Base-by-base conservation (phyloP, 148 eudicot species). In the Rhododendron griersonianum region DNA sequence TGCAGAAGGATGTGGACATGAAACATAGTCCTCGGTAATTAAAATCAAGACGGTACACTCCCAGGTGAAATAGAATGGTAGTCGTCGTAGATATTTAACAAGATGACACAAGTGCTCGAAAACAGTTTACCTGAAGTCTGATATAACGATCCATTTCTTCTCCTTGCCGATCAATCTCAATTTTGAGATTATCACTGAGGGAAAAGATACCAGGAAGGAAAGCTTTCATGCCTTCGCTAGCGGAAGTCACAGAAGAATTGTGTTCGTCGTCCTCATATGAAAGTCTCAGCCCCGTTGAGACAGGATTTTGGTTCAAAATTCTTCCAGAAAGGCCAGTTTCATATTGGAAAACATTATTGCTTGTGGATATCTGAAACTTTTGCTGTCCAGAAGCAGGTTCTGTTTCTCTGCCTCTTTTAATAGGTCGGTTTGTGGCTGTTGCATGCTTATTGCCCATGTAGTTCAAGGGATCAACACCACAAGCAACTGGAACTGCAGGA, bases 211-310 rank as follows among this genome's bases (percentile, higher is more conserved):
- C 89, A 71, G 90, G 87, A 81, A 87, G 77, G 69, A 86, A 84
- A 79, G 41, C 69, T 88, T 81, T 86, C 71, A 78, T 77, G 86
- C 87, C 86, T 53, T 89, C 91, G 23, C 89, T 69, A 81, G 91
- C 71, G 80, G 90, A 92, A 39, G 93, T 86, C 81, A 90, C 39
- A 19, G 92, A 89, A 44, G 92, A 90, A 61, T 92, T 90, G 81
- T 83, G 90, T 50, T 92, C 93, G 41, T 90, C 92, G 25, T 90
- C 91, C 87, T 89, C 93, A 21, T 89, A 90, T 13, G 93, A 89
- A 73, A 92, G 89, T 75, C 50, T 90, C 78, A 92, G 89, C 65
- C 92, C 93, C 80, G 92, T 90, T 18, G 93, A 90, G 37, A 92
- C 90, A 35, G 89, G 90, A 81, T 89, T 80, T 53, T 88, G 91